Percentiles rank a stretch among this genome's conserved stretches.
Evolutionary conservation across 805 yeast species (phyloP).

Genomic region (Barnettozyma populi): DNA sequence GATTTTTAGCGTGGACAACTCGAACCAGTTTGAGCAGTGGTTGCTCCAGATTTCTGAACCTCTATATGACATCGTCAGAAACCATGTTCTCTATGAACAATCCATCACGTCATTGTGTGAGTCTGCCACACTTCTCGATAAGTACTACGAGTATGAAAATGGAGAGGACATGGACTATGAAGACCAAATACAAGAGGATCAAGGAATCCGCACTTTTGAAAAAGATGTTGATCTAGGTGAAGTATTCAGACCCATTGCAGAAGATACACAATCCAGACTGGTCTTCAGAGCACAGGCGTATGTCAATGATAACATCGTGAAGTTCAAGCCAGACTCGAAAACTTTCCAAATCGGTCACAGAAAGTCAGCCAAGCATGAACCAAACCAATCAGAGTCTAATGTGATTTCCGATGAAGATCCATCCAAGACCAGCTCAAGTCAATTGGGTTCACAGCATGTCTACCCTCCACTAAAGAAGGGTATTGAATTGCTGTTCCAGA

Average conservation of each 20-base stretch:
- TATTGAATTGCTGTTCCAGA: constrained; percentile 62
- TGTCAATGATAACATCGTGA: constrained; percentile 62
- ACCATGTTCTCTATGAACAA: constrained; percentile 62
- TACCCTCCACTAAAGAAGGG: constrained; percentile 73
- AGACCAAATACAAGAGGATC: constrained; percentile 10
- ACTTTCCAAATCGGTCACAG: constrained; percentile 60
- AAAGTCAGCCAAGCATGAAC: constrained; percentile 3
- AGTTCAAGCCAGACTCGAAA: constrained; percentile 59
- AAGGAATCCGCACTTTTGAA: constrained; percentile 20
- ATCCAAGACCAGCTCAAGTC: neutral
- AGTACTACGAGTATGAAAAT: constrained; percentile 63
- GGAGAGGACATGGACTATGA: constrained; percentile 36
- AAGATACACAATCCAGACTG: constrained; percentile 74
- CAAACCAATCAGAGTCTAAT: constrained; percentile 4
- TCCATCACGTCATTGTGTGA: constrained; percentile 70
- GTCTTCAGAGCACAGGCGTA: constrained; percentile 73
- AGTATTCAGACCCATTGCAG: constrained; percentile 63
- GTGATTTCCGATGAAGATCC: constrained; percentile 2
- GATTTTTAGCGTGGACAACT: constrained; percentile 43
- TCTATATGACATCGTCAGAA: constrained; percentile 63
- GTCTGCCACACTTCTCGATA: constrained; percentile 61
- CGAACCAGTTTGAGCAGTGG: constrained; percentile 44
- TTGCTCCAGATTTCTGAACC: constrained; percentile 68
- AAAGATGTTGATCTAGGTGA: constrained; percentile 42
- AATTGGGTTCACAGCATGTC: constrained; percentile 34